Evolutionary conservation across 2,329 filamentous ascomycete species (phyloP).

Genomic region (Trichoderma gracile): DNA sequence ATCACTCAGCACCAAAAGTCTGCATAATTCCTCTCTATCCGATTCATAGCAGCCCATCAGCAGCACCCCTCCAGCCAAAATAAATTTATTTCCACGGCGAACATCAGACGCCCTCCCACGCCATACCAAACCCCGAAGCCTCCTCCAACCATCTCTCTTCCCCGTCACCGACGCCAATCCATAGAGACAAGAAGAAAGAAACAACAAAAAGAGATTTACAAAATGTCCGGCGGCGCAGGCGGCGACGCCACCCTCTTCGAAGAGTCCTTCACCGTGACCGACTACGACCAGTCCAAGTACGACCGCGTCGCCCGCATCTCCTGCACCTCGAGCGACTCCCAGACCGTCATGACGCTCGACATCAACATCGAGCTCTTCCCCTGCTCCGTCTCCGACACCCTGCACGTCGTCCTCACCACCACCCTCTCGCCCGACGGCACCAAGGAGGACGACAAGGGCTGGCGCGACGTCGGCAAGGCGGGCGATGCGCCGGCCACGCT

Average conservation of each 20-base stretch:
- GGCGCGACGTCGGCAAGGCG: slow-evolving; percentile 69
- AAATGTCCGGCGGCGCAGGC: slow-evolving; percentile 49
- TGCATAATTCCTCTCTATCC: slow-evolving; percentile 4
- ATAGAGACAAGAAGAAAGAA: not conserved
- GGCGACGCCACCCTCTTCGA: slow-evolving; percentile 92
- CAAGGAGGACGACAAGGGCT: slow-evolving; percentile 74
- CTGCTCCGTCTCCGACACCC: slow-evolving; percentile 68
- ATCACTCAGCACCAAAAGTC: not conserved
- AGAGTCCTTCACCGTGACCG: slow-evolving; percentile 81
- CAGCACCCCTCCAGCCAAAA: slow-evolving; percentile 10
- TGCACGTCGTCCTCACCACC: slow-evolving; percentile 81
- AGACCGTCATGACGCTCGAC: slow-evolving; percentile 80
- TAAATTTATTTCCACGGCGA: slow-evolving; percentile 20
- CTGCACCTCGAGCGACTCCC: slow-evolving; percentile 72
- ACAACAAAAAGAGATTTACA: slow-evolving; percentile 28
- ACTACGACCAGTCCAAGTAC: slow-evolving; percentile 83
- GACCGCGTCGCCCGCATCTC: slow-evolving; percentile 88
- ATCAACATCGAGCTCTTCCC: slow-evolving; percentile 94
- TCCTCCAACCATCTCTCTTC: too few species aligned
- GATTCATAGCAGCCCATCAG: not conserved
- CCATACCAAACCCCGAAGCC: not conserved
- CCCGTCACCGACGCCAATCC: not conserved
- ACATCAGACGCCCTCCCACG: not conserved
- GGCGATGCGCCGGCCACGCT: slow-evolving; percentile 59
- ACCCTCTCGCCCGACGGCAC: slow-evolving; percentile 84